Evolutionary conservation across 208 protist species (phyloP), one percentile per base, ranked within the genome.

Genomic region (Acanthamoeba sp.): DNA sequence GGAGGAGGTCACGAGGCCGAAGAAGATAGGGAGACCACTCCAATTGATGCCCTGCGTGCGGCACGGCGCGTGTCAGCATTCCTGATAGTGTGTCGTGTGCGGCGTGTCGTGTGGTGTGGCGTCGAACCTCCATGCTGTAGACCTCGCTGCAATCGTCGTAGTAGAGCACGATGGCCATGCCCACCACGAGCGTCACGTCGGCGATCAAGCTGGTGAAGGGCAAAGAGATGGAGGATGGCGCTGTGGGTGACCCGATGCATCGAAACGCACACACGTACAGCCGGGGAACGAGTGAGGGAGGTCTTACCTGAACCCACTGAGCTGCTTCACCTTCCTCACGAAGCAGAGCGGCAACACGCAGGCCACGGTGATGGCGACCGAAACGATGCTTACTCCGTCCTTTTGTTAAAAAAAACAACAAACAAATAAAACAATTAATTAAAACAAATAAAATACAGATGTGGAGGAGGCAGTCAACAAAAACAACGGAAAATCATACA

Each of bases 131-230:
- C 71, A 82, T 82, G 40, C 50, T 82, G 71, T 82, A 82, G 40
- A 82, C 71, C 71, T 82, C 71, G 36, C 36, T n/a, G 50, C 42
- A 89, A 32, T 89, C 80, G 29, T 66, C n/a, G 80, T 66, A 89
- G 80, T 12, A 57, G 48, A 66, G 52, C 27, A 89, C 50, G 32
- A 89, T 89, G 50, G 80, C 80, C 80, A 89, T 89, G 4, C 80
- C 80, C 14, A 55, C 29, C 50, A 89, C 52, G 48, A 89, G 50
- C 5, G 80, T 89, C 50, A 89, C 48, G 36, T 89, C 80, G 52
- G 80, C 80, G 18, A 89, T 38, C 80, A 89, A 89, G 38, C 80
- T n/a, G n/a, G n/a, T n/a, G n/a, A n/a, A n/a, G n/a, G n/a, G n/a
- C n/a, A n/a, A n/a, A n/a, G n/a, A n/a, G n/a, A n/a, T n/a, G n/a